A percentile compares a stretch with the other conserved stretches of the same genome.
Evolutionary conservation across 257 asterid species (phyloP).

Genomic region (Penstemon barbatus): DNA sequence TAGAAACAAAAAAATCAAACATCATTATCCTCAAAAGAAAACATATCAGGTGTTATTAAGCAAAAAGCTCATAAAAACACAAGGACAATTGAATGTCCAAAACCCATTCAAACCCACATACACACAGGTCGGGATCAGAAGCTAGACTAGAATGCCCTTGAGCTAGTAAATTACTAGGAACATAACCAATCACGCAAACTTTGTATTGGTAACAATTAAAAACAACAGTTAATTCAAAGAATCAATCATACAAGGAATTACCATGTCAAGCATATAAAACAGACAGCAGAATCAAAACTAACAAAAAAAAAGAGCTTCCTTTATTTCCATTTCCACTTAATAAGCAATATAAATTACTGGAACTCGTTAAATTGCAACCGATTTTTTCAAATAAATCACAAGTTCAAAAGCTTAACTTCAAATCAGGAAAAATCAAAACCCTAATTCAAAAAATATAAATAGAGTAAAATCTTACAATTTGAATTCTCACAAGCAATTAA

Average conservation of each 20-base stretch:
- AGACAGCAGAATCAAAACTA: conserved; percentile 2
- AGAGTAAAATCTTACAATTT: background rate
- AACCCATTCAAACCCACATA: background rate
- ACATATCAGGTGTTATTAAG: background rate
- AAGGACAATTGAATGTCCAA: background rate
- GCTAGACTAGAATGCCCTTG: background rate
- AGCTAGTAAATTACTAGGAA: conserved; percentile 1
- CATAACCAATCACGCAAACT: background rate
- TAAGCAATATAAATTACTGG: conserved; percentile 1
- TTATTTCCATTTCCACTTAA: background rate
- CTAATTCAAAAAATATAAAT: conserved; percentile 21
- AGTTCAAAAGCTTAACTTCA: background rate
- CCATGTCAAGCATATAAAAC: background rate
- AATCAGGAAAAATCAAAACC: conserved; percentile 24
- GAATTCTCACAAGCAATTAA: conserved; percentile 22
- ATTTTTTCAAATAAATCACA: conserved; percentile 11
- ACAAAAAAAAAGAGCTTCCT: background rate
- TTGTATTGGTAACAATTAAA: background rate
- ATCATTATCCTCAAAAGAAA: background rate
- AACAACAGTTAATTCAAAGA: background rate
- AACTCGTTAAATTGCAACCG: conserved; percentile 16
- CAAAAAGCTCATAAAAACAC: background rate
- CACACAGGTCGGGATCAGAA: background rate
- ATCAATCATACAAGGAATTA: background rate
- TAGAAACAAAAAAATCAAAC: background rate